phyloP scores from a whole-genome alignment of 345 rosid species.

The Odontarrhena argentea region DNA sequence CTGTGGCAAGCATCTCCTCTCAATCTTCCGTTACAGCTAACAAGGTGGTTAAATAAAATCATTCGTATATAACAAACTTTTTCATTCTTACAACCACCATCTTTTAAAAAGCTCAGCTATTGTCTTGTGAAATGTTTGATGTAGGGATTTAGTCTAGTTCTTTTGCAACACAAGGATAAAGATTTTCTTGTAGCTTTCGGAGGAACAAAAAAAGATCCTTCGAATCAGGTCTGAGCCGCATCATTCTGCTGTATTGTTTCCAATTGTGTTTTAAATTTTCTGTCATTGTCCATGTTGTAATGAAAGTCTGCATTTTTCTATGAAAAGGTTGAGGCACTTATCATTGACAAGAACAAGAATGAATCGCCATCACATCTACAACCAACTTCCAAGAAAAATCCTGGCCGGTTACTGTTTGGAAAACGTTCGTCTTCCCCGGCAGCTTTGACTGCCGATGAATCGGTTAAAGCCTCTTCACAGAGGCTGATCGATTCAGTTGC shows the following conservation, averaged over 20 bases:
- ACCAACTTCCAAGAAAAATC: slow-evolving; percentile 55
- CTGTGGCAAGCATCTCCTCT: slow-evolving; percentile 66
- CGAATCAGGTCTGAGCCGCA: slow-evolving; percentile 75
- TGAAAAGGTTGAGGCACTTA: slow-evolving; percentile 73
- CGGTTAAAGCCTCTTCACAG: slow-evolving; percentile 59
- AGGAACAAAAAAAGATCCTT: slow-evolving; percentile 80
- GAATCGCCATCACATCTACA: slow-evolving; percentile 56
- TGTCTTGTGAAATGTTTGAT: slow-evolving; percentile 23
- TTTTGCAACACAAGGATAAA: slow-evolving; percentile 85
- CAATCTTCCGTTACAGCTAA: slow-evolving; percentile 72
- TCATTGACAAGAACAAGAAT: slow-evolving; percentile 71
- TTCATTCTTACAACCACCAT: neutral
- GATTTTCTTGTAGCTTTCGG: slow-evolving; percentile 96
- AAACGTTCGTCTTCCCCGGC: slow-evolving; percentile 58
- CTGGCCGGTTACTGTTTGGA: slow-evolving; percentile 52
- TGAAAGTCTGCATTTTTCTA: slow-evolving; percentile 13
- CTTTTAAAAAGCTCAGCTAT: slow-evolving; percentile 15
- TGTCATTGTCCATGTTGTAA: neutral
- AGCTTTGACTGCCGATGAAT: slow-evolving; percentile 51
- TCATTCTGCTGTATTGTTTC: slow-evolving; percentile 6
- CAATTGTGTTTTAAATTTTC: neutral
- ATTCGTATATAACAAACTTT: neutral
- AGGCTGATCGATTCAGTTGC: slow-evolving; percentile 58
- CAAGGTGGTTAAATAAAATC: slow-evolving; percentile 52
- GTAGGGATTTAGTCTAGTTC: slow-evolving; percentile 91